Conservation (phyloP, 192 early-diverging fungal genomes). For the Backusella morwellensis region DNA sequence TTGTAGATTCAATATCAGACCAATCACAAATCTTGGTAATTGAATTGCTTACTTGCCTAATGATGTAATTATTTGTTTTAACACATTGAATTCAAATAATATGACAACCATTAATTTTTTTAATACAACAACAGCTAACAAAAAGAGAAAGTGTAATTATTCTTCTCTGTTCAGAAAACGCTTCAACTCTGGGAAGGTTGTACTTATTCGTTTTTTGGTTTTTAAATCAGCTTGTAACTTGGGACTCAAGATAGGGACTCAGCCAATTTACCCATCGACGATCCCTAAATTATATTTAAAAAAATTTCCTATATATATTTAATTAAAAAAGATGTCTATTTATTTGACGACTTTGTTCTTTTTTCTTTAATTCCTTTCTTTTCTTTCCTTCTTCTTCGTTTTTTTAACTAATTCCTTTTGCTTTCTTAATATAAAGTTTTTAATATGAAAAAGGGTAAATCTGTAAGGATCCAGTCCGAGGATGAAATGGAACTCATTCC, state of each 20-base stretch:
- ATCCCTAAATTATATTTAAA: background rate
- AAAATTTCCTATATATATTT: background rate
- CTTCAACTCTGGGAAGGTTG: background rate
- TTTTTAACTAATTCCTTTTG: background rate
- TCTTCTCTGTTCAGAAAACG: background rate
- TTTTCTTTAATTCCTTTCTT: background rate
- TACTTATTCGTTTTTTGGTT: background rate
- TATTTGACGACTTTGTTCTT: background rate
- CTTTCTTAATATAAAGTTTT: background rate
- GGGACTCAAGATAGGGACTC: background rate
- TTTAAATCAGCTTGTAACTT: background rate
- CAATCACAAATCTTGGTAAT: background rate
- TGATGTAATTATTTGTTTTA: background rate
- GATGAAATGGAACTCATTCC: slow-evolving; percentile 13
- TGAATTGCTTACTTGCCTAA: background rate
- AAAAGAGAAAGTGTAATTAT: background rate
- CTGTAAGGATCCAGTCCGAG: slow-evolving; percentile 13
- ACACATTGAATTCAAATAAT: background rate
- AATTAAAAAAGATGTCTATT: background rate
- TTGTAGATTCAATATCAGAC: background rate
- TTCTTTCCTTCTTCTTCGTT: background rate
- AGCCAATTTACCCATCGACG: background rate
- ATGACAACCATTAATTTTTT: background rate
- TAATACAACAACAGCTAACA: background rate
- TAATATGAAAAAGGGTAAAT: slow-evolving; percentile 16